Evolutionary conservation across 176 grass and related monocot genomes (phyloP).

Genomic region (Oryza officinalis): DNA sequence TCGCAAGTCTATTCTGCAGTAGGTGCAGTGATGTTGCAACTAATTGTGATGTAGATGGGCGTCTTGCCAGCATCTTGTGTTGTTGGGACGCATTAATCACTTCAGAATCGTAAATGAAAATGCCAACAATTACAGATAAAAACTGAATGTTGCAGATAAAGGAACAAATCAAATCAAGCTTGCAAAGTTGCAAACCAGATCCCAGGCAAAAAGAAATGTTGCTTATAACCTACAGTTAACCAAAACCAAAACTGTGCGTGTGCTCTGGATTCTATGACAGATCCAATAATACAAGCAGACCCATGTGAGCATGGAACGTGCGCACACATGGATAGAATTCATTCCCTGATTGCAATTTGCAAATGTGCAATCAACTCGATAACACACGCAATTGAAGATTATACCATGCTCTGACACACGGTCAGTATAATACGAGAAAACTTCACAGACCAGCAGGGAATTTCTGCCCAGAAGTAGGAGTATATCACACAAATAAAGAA

Average conservation of each 20-base stretch:
- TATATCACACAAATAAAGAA: conserved; percentile 16
- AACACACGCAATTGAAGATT: neutral
- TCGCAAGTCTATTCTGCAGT: conserved; percentile 9
- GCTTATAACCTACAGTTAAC: neutral
- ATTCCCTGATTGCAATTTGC: neutral
- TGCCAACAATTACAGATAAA: neutral
- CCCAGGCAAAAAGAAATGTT: neutral
- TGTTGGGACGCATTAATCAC: conserved; percentile 19
- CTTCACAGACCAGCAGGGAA: neutral
- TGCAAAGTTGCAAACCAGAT: neutral
- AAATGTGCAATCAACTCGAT: neutral
- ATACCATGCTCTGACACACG: neutral
- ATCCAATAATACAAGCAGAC: conserved; percentile 19
- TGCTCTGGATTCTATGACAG: neutral
- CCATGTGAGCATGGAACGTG: conserved; percentile 21
- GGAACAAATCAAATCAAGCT: neutral
- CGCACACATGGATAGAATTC: neutral
- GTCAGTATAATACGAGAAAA: neutral
- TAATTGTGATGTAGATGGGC: neutral
- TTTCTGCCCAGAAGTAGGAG: neutral
- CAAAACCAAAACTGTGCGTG: neutral
- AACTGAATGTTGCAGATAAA: neutral
- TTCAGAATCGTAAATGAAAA: neutral
- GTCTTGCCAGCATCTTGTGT: neutral
- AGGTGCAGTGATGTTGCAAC: conserved; percentile 21